phyloP scores from a whole-genome alignment of 768 basidiomycete genomes.

The Pleurotus platypus region DNA sequence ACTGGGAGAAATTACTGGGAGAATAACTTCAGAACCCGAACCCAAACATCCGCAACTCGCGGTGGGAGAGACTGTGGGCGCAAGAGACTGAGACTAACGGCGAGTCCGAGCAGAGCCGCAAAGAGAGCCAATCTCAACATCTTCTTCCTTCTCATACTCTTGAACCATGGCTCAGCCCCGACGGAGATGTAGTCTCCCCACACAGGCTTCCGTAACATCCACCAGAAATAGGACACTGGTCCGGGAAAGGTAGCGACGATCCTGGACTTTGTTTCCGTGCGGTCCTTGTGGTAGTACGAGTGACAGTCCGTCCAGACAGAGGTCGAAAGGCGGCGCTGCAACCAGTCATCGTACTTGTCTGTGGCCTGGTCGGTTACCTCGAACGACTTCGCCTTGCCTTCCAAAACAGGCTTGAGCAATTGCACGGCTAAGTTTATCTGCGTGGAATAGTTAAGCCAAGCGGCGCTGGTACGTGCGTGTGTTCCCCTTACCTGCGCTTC shows the following conservation, averaged over 20 bases:
- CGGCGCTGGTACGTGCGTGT: conserved; percentile 6
- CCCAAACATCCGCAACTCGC: neutral
- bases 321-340: conserved; percentile 41
- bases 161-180: conserved; percentile 35
- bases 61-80: neutral
- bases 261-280: conserved; percentile 32
- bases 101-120: conserved; percentile 19
- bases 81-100: conserved; percentile 16
- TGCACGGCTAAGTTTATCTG: conserved; percentile 49
- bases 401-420: conserved; percentile 49
- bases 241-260: conserved; percentile 54
- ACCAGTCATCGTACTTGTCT: conserved; percentile 46
- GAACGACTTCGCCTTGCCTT: conserved; percentile 44
- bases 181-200: conserved; percentile 42
- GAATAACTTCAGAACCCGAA: neutral
- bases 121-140: conserved; percentile 19
- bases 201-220: conserved; percentile 36
- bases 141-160: conserved; percentile 20
- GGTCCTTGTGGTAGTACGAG: conserved; percentile 47
- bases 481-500: conserved; percentile 45
- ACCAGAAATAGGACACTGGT: conserved; percentile 48
- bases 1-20: neutral
- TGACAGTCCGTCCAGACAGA: conserved; percentile 53
- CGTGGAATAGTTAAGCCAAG: conserved; percentile 7
- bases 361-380: conserved; percentile 44